Evolutionary conservation across 176 grass and related monocot genomes (phyloP), one percentile per base, ranked within the genome.

Genomic region (Zea luxurians): DNA sequence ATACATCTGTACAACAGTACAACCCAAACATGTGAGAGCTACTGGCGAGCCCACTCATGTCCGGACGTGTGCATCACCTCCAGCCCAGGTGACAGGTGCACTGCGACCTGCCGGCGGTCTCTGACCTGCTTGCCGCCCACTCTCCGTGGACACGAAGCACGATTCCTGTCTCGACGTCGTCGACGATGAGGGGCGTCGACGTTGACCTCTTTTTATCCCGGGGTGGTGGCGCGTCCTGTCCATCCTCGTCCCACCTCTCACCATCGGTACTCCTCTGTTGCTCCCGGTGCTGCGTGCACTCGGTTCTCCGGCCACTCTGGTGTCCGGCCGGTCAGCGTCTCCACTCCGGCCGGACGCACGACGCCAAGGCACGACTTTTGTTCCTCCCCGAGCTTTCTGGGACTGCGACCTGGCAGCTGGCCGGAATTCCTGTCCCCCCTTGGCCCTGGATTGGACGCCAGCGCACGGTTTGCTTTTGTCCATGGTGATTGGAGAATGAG

Each of bases 401-500:
- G 58, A 77, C 35, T 34, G 74, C 74, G 74, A 77, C 60, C 57
- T 36, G 35, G 16, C 38, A n/a, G 16, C 7, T 67, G 64, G 63
- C 34, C 34, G 37, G 35, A 64, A 37, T 63, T 64, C 61, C 37
- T 61, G 8, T 10, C 16, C 3, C 18, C 60, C 4, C 2, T 40
- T 61, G 17, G 7, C 55, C 58, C 20, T 27, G 58, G 20, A 61
- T 37, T 36, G 61, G 34, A 34, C 61, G 35, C 11, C 35, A 6
- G 61, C 27, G 61, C 34, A 37, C 61, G 35, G 13, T 7, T 13
- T 63, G 27, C 6, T 65, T 40, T 65, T 43, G 64, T 15, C 38
- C 64, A 16, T 43, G 64, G 37, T 10, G 1, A 43, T 10, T 43
- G 64, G 15, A 66, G 15, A 66, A 15, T 0, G 7, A n/a, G 37